Base-by-base conservation (phyloP, 2,329 filamentous ascomycete species). In the Cryphonectria carpinicola region DNA sequence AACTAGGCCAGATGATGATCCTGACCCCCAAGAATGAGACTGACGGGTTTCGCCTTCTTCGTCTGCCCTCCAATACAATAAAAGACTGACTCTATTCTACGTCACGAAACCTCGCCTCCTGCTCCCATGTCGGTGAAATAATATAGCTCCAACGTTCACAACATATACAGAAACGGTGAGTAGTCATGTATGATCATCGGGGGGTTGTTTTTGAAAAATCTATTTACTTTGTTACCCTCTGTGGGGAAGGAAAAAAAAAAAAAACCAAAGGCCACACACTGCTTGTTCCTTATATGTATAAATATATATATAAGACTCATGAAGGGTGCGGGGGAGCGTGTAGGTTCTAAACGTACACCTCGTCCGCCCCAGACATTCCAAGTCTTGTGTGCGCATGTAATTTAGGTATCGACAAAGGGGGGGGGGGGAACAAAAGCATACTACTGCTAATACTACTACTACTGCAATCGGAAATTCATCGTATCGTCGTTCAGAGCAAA, bases 351-450 rank as follows among this genome's bases (percentile, higher is more conserved):
- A 17, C 28, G 32, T 52, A 37, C 41, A 49, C 39, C 25, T 25
- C 35, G 52, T 56, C 37, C 54, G 25, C 41, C 25, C 54, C 54
- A 39, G 11, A 32, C 54, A 32, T 25, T 25, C 25, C 17, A 49
- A 46, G 32, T 69, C 52, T 28, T 39, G 7, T 39, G 37, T 69
- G 52, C 54, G 69, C 49, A 69, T 69, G 25, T 69, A 66, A 54
- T 63, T 54, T 49, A 69, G 62, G 70, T 71, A 69, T 71, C 66
- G 56, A 66, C 68, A 54, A 28, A 28, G 2, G 2, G 28, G 28
- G 28, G 28, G 28, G 28, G 28, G 28, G 28, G 28, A 14, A 22
- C 28, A 56, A 25, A 28, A 19, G 28, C 4, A 22, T 13, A n/a
- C n/a, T 22, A 14, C 43, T 58, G 13, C 25, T 39, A 2, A 8